A percentile compares a stretch with the other conserved stretches of the same genome.
Conservation (phyloP, 139 green algal species). For the Bryopsis sp. region DNA sequence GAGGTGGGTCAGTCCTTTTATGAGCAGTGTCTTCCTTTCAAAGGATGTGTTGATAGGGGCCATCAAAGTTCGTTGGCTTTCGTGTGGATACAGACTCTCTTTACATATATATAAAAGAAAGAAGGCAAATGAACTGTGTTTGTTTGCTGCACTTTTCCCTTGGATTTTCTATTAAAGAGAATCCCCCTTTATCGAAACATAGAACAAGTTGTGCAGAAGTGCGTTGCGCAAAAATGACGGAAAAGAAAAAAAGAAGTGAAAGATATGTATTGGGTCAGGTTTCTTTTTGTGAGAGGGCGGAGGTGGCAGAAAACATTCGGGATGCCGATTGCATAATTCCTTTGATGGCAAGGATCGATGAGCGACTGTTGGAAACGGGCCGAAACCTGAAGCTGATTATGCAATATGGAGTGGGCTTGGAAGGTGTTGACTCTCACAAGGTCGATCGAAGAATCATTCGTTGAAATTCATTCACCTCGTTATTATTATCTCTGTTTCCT, state of each 20-base stretch:
- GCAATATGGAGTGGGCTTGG: slow-evolving; percentile 58
- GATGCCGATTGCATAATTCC: slow-evolving; percentile 1
- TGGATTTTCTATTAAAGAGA: background rate
- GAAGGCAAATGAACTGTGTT: background rate
- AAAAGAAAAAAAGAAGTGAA: too few relatives aligned
- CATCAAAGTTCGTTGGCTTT: too few relatives aligned
- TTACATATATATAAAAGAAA: background rate
- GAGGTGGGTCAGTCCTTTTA: too few relatives aligned
- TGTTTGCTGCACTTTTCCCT: background rate
- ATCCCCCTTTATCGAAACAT: too few relatives aligned
- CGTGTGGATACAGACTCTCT: too few relatives aligned
- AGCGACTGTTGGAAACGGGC: slow-evolving; percentile 24
- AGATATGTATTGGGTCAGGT: too few relatives aligned
- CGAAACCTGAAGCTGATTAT: slow-evolving; percentile 42
- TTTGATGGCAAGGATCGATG: background rate
- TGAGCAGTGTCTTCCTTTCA: too few relatives aligned
- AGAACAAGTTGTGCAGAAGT: too few relatives aligned
- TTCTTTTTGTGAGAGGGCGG: background rate
- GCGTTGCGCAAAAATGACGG: too few relatives aligned
- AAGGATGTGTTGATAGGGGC: too few relatives aligned
- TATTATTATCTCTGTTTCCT: too few relatives aligned
- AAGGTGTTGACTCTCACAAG: slow-evolving; percentile 42
- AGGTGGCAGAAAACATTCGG: background rate
- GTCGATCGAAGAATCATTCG: background rate
- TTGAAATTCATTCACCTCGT: background rate